Conservation (phyloP, 2,329 filamentous ascomycete species). For the Dactylellina drechsleri region DNA sequence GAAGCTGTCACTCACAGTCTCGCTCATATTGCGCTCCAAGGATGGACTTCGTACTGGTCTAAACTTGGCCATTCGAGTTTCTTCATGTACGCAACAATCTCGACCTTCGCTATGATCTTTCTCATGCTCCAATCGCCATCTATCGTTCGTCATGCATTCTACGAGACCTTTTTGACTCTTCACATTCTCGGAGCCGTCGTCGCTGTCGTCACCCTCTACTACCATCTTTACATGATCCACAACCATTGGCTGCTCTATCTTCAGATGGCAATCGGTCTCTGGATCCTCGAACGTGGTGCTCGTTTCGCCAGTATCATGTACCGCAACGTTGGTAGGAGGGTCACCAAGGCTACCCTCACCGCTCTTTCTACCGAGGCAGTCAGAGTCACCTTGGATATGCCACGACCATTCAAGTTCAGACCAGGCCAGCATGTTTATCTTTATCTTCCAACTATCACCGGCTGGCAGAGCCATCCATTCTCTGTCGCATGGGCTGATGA, state of each 20-base stretch:
- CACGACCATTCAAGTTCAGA: slow-evolving; percentile 78
- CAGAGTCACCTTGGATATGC: slow-evolving; percentile 77
- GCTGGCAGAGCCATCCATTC: slow-evolving; percentile 80
- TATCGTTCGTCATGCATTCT: slow-evolving; percentile 78
- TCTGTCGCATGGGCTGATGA: slow-evolving; percentile 82
- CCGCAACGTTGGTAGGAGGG: slow-evolving; percentile 72
- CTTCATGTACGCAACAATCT: slow-evolving; percentile 58
- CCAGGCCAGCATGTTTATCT: slow-evolving; percentile 83
- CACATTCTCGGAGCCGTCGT: slow-evolving; percentile 74
- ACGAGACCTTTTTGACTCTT: slow-evolving; percentile 78
- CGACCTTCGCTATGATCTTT: slow-evolving; percentile 70
- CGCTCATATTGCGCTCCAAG: slow-evolving; percentile 68
- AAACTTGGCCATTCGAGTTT: slow-evolving; percentile 25
- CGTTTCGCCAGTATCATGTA: slow-evolving; percentile 72
- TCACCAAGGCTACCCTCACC: slow-evolving; percentile 75
- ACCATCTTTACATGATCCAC: slow-evolving; percentile 70
- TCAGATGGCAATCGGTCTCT: slow-evolving; percentile 72
- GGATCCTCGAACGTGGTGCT: slow-evolving; percentile 71
- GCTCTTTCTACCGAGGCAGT: slow-evolving; percentile 79
- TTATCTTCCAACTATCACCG: slow-evolving; percentile 76
- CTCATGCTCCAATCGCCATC: slow-evolving; percentile 76
- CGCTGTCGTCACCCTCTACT: slow-evolving; percentile 73
- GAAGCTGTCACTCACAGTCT: slow-evolving; percentile 75
- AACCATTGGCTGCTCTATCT: slow-evolving; percentile 70
- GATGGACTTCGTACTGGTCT: slow-evolving; percentile 19